phyloP scores from a whole-genome alignment of 768 basidiomycete genomes.

The Pisolithus marmoratus region DNA sequence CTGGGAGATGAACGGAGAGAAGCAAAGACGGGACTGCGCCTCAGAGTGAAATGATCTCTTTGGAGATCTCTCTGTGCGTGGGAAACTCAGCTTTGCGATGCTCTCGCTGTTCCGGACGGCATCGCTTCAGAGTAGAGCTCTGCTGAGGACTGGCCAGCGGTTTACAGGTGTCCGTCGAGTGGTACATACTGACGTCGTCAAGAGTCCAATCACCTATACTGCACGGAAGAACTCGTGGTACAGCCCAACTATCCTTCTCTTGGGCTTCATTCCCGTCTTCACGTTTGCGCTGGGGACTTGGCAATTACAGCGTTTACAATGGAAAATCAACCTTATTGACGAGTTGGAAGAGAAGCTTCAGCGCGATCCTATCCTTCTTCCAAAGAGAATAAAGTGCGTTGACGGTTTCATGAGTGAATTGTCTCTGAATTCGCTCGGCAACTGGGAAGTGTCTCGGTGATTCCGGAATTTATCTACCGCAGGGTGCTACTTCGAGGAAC shows the following conservation, averaged over 20 bases:
- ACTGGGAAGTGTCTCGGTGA: constrained; percentile 51
- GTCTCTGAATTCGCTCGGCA: constrained; percentile 13
- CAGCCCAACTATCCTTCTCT: constrained; percentile 64
- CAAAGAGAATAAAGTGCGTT: constrained; percentile 80
- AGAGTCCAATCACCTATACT: constrained; percentile 41
- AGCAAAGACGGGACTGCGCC: background rate
- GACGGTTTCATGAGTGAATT: constrained; percentile 11
- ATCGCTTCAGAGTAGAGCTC: constrained; percentile 5
- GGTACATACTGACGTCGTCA: constrained; percentile 12
- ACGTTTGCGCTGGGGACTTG: constrained; percentile 88
- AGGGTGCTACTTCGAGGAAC: constrained; percentile 73
- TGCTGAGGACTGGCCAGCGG: constrained; percentile 8
- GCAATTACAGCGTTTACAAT: constrained; percentile 90
- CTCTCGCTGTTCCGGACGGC: constrained; percentile 12
- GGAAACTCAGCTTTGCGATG: constrained; percentile 16
- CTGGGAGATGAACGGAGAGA: background rate
- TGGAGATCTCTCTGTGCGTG: constrained; percentile 9
- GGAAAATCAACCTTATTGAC: constrained; percentile 93
- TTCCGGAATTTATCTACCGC: constrained; percentile 87
- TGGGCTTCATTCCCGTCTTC: constrained; percentile 85
- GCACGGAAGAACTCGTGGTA: constrained; percentile 56
- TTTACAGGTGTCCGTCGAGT: constrained; percentile 5
- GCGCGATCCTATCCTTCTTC: constrained; percentile 70
- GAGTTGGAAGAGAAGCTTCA: constrained; percentile 88
- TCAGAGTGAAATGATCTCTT: background rate